Base-by-base conservation (phyloP, 352 stramenopile genomes). In the Discostella stelligera region DNA sequence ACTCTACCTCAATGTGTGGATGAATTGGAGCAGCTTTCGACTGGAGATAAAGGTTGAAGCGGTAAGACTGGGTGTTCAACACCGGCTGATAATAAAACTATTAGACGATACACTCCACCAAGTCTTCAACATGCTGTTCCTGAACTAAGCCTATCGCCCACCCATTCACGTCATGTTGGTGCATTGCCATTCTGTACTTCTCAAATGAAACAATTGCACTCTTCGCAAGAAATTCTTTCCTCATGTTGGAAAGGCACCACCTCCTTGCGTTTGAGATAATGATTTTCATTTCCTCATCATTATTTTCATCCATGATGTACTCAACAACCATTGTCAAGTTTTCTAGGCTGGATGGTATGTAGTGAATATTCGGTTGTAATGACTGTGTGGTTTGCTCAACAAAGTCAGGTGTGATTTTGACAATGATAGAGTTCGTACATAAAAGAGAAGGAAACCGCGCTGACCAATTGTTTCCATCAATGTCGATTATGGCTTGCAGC, bases 381-480 rank as follows among this genome's bases (percentile, higher is more conserved):
- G 65, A 37, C n/a, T 44, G 0, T 49, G 61, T 44, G 52, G 52
- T 75, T 59, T 82, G 77, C 11, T 85, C 78, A 23, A 71, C 52
- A 20, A 62, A 79, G 52, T 68, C 56, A 10, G 72, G 72, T 48
- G 62, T 48, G 30, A 79, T 68, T 53, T 85, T 82, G 5, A 85
- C 54, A 25, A 79, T 32, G 2, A 85, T 70, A 25, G 59, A 76
- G 30, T 79, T 82, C 30, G 53, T 71, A 66, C 78, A 85, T 14
- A 85, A 25, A 11, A 82, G 73, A n/a, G 10, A 70, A 3, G 41
- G 8, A 54, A 85, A 85, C 11, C 78, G 68, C 27, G 32, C 61
- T 7, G 46, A 71, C 72, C 72, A 85, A 46, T 63, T 61, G 48
- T 85, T 82, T 13, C 78, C 78, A 66, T 85, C 78, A 25, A 82